These are phyloP conservation scores for Jamesozyma hellenica DNA, from an alignment of 805 yeast species.

Conservation along the genomic window DNA sequence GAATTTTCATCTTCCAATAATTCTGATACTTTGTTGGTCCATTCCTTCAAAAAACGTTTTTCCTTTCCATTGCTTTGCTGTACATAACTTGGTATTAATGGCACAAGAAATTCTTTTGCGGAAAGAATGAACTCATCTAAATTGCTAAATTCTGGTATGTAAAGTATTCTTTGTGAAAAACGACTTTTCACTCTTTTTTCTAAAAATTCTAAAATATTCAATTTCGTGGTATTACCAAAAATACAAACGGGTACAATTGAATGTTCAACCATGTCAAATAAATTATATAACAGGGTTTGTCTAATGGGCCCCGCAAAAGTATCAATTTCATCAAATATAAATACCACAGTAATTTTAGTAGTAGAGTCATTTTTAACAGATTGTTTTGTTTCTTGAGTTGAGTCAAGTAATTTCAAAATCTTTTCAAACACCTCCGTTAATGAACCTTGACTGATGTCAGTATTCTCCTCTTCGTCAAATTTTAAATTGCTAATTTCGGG, in stretches of 20 bases:
- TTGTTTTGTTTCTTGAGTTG: conserved; percentile 10
- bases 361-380: conserved; percentile 9
- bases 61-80: background rate
- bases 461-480: conserved; percentile 8
- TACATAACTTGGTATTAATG: background rate
- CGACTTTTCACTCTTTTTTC: conserved; percentile 89
- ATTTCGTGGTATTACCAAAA: conserved; percentile 65
- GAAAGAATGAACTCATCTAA: conserved; percentile 43
- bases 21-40: conserved; percentile 37
- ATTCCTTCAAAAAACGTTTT: conserved; percentile 12
- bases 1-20: conserved; percentile 24
- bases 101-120: conserved; percentile 30
- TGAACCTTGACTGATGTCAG: conserved; percentile 41
- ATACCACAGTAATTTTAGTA: conserved; percentile 48
- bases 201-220: conserved; percentile 67
- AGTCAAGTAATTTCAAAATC: conserved; percentile 44
- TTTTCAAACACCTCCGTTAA: conserved; percentile 52
- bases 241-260: conserved; percentile 66
- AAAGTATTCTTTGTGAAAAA: conserved; percentile 69
- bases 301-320: conserved; percentile 58
- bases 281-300: conserved; percentile 77
- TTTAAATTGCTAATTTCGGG: conserved; percentile 5
- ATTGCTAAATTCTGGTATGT: conserved; percentile 41
- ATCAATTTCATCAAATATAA: conserved; percentile 81
- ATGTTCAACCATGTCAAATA: conserved; percentile 76